phyloP scores from a whole-genome alignment of 2,329 filamentous ascomycete species.

The Phaeomoniella chlamydospora region DNA sequence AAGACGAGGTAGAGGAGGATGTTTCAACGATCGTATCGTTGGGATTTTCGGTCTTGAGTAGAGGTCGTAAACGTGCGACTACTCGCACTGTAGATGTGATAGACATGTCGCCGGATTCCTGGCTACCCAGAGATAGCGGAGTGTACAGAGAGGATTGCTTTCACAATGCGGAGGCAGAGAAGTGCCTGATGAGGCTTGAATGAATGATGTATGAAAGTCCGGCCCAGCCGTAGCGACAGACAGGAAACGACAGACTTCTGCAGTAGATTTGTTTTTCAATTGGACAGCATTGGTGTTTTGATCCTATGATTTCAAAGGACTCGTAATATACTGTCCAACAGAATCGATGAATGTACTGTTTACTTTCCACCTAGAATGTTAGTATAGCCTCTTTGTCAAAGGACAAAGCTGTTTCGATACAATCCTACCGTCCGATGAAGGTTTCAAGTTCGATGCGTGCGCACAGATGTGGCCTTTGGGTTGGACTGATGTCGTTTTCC shows the following conservation, averaged over 20 bases:
- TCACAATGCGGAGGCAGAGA: too few relatives aligned
- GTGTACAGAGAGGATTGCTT: background rate
- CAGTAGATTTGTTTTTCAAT: background rate
- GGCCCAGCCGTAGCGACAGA: background rate
- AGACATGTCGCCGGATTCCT: background rate
- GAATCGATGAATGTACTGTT: background rate
- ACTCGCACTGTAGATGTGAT: slow-evolving; percentile 53
- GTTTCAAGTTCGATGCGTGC: background rate
- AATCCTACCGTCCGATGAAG: too few relatives aligned
- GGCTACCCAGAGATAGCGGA: background rate
- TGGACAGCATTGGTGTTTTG: background rate
- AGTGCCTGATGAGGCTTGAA: too few relatives aligned
- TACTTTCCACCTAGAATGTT: background rate
- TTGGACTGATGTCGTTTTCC: slow-evolving; percentile 2
- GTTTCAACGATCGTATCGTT: slow-evolving; percentile 70
- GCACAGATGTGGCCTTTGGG: slow-evolving; percentile 16
- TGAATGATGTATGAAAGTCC: too few relatives aligned
- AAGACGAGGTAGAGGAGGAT: slow-evolving; percentile 19
- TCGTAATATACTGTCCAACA: background rate
- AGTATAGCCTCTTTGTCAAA: background rate
- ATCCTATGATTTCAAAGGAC: background rate
- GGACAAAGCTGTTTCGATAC: too few relatives aligned
- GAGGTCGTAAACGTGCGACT: slow-evolving; percentile 77
- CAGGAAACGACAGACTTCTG: background rate
- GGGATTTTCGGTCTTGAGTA: slow-evolving; percentile 72